These are phyloP conservation scores for Candida tammaniensis DNA, from an alignment of 805 yeast genomes.

Conservation along the genomic window DNA sequence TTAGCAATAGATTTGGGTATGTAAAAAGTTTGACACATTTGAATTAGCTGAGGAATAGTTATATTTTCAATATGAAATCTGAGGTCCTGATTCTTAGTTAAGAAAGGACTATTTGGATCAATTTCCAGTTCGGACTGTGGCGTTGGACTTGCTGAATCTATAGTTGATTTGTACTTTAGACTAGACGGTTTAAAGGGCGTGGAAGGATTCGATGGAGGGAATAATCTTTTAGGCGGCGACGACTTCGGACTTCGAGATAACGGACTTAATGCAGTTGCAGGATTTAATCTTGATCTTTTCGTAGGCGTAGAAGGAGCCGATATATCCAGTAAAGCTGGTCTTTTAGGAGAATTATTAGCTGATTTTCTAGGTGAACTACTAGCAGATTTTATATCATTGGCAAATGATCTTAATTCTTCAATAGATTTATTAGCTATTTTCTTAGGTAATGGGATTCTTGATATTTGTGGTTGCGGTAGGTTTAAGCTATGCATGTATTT, in stretches of 20 bases:
- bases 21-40: constrained; percentile 62
- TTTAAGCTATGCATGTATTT: constrained; percentile 38
- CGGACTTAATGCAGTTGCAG: too few species aligned
- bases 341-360: neutral
- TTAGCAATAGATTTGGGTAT: constrained; percentile 54
- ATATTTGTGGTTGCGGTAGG: constrained; percentile 48
- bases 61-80: constrained; percentile 1
- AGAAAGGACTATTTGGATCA: constrained; percentile 3
- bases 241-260: too few species aligned
- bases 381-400: constrained; percentile 22
- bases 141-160: neutral
- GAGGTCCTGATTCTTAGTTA: neutral
- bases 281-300: constrained; percentile 5
- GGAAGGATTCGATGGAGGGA: constrained; percentile 1
- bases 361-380: constrained; percentile 1
- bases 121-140: neutral
- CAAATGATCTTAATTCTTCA: constrained; percentile 43
- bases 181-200: constrained; percentile 38
- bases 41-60: constrained; percentile 31
- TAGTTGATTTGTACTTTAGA: too few species aligned
- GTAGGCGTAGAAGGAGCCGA: constrained; percentile 14
- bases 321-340: constrained; percentile 28
- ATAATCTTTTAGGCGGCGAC: constrained; percentile 20
- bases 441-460: constrained; percentile 59
- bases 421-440: constrained; percentile 40